phyloP scores from a whole-genome alignment of 805 yeast genomes.

The Wickerhamiella dianesei region DNA sequence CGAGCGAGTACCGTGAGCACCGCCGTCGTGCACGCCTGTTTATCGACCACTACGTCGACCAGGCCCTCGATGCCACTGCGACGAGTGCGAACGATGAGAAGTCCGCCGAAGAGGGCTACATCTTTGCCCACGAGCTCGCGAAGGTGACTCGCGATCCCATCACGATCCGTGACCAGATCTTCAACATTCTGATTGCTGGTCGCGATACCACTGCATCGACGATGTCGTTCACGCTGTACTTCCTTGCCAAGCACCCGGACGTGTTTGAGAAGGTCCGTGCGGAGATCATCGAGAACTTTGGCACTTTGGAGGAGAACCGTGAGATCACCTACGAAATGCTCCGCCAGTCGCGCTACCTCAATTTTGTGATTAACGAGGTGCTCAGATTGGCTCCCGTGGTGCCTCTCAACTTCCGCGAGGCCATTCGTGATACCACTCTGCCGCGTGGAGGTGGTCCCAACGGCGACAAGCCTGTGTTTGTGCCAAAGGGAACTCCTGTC shows the following conservation, averaged over 20 bases:
- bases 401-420: conserved; percentile 32
- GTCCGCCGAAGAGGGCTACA: conserved; percentile 24
- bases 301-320: conserved; percentile 1
- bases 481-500: conserved; percentile 30
- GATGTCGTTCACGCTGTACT: conserved; percentile 31
- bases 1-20: conserved; percentile 24
- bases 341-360: conserved; percentile 32
- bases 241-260: conserved; percentile 30
- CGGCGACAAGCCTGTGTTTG: conserved; percentile 24
- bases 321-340: conserved; percentile 29
- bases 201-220: conserved; percentile 40
- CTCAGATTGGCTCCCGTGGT: conserved; percentile 36
- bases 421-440: conserved; percentile 31
- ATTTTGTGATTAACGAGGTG: conserved; percentile 32
- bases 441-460: conserved; percentile 39
- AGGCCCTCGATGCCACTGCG: conserved; percentile 23
- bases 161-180: conserved; percentile 33
- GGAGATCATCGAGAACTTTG: conserved; percentile 14
- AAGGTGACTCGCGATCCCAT: conserved; percentile 33
- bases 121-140: conserved; percentile 34
- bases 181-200: conserved; percentile 37
- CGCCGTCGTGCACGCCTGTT: conserved; percentile 24
- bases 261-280: conserved; percentile 27
- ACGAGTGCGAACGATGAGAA: conserved; percentile 16
- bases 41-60: conserved; percentile 30